Base-by-base conservation (phyloP, 2,329 filamentous ascomycete genomes). In the Clarireedia paspali region DNA sequence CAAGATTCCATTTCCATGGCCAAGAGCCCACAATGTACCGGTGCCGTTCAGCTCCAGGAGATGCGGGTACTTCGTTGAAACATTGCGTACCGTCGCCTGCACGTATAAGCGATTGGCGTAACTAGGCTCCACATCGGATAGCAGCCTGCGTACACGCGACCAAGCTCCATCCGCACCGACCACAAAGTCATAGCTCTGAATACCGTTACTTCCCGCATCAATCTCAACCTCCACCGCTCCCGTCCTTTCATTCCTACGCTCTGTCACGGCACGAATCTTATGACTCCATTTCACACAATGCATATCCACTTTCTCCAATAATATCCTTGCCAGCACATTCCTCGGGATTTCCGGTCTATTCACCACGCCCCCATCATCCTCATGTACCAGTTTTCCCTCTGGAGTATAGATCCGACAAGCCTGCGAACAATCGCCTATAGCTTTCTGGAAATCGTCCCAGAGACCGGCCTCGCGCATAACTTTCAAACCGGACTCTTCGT, bases 131-230 rank as follows among this genome's bases (percentile, higher is more conserved):
- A 53, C 38, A 10, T 58, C 59, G 2, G 63, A 63, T 24, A 70
- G 52, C 10, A 63, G 15, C 3, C 57, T n/a, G 2, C 76, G 70
- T 3, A 75, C 64, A 45, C 65, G 70, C 14, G 62, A 70, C 70
- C 71, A 74, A 1, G 71, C 70, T 6, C 73, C 73, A 62, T 72
- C 70, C 0, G 70, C 91, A 14, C 73, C 72, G 24, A 73, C 63
- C 7, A 71, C 68, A 3, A 73, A 55, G 55, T 74, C 73, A 47
- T 67, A 74, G 6, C 48, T 34, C 14, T 49, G 26, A n/a, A 44
- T 50, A 15, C 47, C 52, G 27, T 50, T 44, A 3, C 12, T 12
- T 3, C 39, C 44, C 6, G 44, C 24, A 27, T 23, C 34, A 26
- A 39, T 10, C 20, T n/a, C n/a, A 9, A 56, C 53, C 15, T 30